Conservation (phyloP, 768 basidiomycete genomes). For the Candolleomyces eurysporus region DNA sequence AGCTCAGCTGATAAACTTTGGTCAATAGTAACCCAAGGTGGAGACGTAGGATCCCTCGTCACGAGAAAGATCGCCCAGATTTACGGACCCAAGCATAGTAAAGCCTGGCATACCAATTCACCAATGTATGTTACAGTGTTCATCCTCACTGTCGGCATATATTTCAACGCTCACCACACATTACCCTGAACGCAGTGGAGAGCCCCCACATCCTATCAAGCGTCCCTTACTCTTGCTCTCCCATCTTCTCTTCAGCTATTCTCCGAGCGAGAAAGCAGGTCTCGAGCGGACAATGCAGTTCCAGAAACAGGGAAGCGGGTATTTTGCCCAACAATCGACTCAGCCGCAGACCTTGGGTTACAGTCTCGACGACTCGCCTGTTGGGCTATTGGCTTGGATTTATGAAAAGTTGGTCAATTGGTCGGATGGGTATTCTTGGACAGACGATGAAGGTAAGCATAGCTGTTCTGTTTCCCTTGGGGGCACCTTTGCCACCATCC, state of each 20-base stretch:
- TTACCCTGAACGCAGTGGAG: neutral
- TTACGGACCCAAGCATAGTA: slow-evolving; percentile 38
- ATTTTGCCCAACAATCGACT: slow-evolving; percentile 37
- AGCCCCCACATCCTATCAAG: slow-evolving; percentile 9
- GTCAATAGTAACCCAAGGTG: slow-evolving; percentile 26
- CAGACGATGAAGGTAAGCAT: slow-evolving; percentile 46
- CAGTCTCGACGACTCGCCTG: slow-evolving; percentile 52
- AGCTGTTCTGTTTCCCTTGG: neutral
- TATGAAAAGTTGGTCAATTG: slow-evolving; percentile 47
- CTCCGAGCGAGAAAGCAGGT: slow-evolving; percentile 26
- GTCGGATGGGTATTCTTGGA: slow-evolving; percentile 52
- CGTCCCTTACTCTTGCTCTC: slow-evolving; percentile 11
- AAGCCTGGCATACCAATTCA: slow-evolving; percentile 54
- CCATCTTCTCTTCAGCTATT: slow-evolving; percentile 13
- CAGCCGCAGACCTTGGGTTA: slow-evolving; percentile 54
- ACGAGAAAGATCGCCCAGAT: slow-evolving; percentile 25
- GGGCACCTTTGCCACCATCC: too few relatives aligned
- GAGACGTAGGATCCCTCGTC: slow-evolving; percentile 24
- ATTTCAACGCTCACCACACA: neutral
- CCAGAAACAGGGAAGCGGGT: slow-evolving; percentile 28
- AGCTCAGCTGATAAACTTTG: too few relatives aligned
- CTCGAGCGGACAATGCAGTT: slow-evolving; percentile 25
- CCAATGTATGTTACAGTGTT: slow-evolving; percentile 38
- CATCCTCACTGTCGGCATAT: neutral
- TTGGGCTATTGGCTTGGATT: slow-evolving; percentile 51